Percentiles rank a stretch among this genome's conserved stretches.
phyloP scores from a whole-genome alignment of 163 green algal species.

The Chloromonas sp. region DNA sequence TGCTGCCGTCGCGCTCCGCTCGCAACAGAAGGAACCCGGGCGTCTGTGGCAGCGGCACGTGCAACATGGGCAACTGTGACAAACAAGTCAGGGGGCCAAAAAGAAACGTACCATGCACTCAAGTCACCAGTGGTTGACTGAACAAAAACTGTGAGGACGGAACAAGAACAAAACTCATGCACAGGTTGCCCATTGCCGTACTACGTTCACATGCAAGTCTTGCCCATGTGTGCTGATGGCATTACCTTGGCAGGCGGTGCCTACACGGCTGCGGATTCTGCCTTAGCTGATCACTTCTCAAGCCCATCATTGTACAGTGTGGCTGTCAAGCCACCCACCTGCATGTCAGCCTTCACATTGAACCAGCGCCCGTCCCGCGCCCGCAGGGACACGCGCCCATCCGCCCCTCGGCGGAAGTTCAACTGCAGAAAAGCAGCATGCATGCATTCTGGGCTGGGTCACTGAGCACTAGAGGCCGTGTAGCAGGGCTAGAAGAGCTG shows the following conservation, averaged over 20 bases:
- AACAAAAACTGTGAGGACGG: background rate
- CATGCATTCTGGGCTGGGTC: background rate
- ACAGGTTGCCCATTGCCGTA: background rate
- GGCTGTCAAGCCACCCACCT: conserved; percentile 10
- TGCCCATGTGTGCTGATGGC: background rate
- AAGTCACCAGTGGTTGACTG: background rate
- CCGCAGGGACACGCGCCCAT: conserved; percentile 27
- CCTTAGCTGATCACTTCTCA: background rate
- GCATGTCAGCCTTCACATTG: conserved; percentile 29
- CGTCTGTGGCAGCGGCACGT: background rate
- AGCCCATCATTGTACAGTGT: background rate
- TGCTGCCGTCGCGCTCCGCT: conserved; percentile 6
- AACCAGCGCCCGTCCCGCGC: conserved; percentile 20
- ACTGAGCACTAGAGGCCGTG: too few species aligned
- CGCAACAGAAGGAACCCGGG: conserved; percentile 33
- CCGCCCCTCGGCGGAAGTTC: conserved; percentile 19
- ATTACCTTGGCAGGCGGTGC: background rate
- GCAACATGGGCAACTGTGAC: background rate
- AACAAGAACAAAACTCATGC: background rate
- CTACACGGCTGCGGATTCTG: background rate
- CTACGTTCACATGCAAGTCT: background rate
- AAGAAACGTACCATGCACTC: background rate
- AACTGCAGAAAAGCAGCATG: conserved; percentile 10
- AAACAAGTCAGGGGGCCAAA: background rate
- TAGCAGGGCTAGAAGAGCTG: too few species aligned